Percentiles rank a stretch among this genome's conserved stretches.
phyloP scores from a whole-genome alignment of 305 asterid species.

The Rubia tinctorum region DNA sequence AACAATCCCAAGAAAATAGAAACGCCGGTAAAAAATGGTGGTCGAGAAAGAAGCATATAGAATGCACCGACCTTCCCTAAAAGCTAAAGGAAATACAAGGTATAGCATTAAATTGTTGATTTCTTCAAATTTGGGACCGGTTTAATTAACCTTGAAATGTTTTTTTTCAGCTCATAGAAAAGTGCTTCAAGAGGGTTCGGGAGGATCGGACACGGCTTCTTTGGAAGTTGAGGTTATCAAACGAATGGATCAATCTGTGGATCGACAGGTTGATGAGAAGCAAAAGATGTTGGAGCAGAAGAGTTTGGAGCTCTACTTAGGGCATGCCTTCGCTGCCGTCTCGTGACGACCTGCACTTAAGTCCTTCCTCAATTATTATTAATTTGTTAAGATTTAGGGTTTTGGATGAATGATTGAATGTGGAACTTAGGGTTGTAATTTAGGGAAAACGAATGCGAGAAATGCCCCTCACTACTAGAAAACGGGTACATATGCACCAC shows the following conservation, averaged over 20 bases:
- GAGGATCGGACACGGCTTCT: constrained; percentile 70
- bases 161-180: constrained; percentile 69
- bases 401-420: no score
- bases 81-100: constrained; percentile 82
- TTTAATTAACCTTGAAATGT: neutral
- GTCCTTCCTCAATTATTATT: no score
- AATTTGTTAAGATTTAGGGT: no score
- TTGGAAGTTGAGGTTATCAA: constrained; percentile 69
- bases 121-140: neutral
- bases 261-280: constrained; percentile 37
- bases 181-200: constrained; percentile 76
- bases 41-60: constrained; percentile 35
- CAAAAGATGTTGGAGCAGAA: no score
- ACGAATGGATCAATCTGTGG: constrained; percentile 30
- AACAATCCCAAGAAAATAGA: neutral
- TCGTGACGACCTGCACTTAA: no score
- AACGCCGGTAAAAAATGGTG: constrained; percentile 32
- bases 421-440: no score
- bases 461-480: no score
- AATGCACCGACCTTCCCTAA: constrained; percentile 42
- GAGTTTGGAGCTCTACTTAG: no score
- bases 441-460: no score
- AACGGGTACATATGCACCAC: no score
- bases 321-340: no score
- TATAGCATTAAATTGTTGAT: constrained; percentile 14